Evolutionary conservation across 2,329 filamentous ascomycete genomes (phyloP), one percentile per base, ranked within the genome.

Genomic region (Polytolypa hystricis): DNA sequence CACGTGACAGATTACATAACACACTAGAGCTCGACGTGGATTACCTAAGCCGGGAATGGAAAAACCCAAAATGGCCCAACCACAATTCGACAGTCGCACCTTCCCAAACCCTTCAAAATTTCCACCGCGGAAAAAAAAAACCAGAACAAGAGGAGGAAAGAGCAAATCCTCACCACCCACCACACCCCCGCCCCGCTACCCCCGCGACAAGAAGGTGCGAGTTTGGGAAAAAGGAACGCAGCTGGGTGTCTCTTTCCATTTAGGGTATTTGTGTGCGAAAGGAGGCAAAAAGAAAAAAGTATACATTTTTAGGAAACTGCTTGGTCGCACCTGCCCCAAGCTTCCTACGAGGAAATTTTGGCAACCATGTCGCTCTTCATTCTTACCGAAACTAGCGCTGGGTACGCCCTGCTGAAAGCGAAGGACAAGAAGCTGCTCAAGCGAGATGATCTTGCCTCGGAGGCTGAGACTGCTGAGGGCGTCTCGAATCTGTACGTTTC

Each of bases 391-490:
- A 95, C 87, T 62, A 84, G 84, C 65, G 87, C 87, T 52, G 93
- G 91, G 62, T 96, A 96, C 70, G 91, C 87, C 64, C 77, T 98
- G 62, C 86, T 98, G 71, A 96, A 98, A 74, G 83, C 89, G 53
- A 85, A 87, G 63, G 89, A 96, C 74, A 96, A 95, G 77, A 96
- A 96, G 72, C 75, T 96, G 42, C 72, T 98, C 48, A 91, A 93
- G 65, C 79, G 82, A 55, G 81, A 89, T 65, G 79, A 87, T 56
- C 65, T 93, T 45, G 73, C 75, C 37, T 71, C 77, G 45, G 79
- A 91, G 60, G 72, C 86, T 43, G 74, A 78, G 47, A 81, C 81
- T 42, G 79, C 85, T 23, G 86, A 95, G 62, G 83, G 83, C 53
- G 76, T 93, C 47, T 84, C 85, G 52, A 81, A 83, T 53, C 76